Base-by-base conservation (phyloP, 1,284 basidiomycete genomes). In the Cryptococcus floricola region DNA sequence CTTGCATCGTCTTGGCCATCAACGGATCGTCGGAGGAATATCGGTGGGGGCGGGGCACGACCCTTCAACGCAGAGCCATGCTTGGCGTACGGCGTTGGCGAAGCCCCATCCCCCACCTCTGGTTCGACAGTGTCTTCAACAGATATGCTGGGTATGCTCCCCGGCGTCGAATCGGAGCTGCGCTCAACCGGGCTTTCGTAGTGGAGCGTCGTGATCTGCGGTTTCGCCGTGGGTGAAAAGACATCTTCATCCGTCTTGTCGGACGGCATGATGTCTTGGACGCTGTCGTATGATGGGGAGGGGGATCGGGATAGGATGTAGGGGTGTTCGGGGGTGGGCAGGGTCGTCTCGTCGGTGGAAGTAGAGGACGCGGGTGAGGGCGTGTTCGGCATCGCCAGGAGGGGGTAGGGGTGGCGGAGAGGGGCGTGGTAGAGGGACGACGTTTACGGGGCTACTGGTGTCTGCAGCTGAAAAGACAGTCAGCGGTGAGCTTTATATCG, bases 41-140 rank as follows among this genome's bases (percentile, higher is more conserved):
- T 69, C 0, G 65, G 65, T 4, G 67, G 67, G 16, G 67, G 67
- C 2, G 61, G 54, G 2, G 60, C 52, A 64, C 62, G 14, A 61
- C 55, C 23, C 19, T 39, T 6, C 42, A 16, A 1, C 28, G 12
- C 9, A 12, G 52, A 19, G 54, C 50, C n/a, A 38, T 50, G 41
- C 42, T 54, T 48, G 3, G 54, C 49, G 28, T 52, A 47, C 1
- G 58, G 58, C 14, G 58, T 57, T 8, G 61, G 61, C 12, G 58
- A 59, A n/a, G 43, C 37, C 4, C 37, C 48, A 6, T 19, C 31
- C 28, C 48, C 46, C 23, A 7, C 1, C 10, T 34, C 7, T 6
- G 31, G 31, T 5, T 16, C 34, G 37, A 31, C 25, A 16, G 16
- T n/a, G 31, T 39, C 34, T 5, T 27, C 45, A 10, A 46, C 45